These are phyloP conservation scores for Apiospora sp. DNA, from an alignment of 2,329 filamentous ascomycete species.

Conservation along the genomic window DNA sequence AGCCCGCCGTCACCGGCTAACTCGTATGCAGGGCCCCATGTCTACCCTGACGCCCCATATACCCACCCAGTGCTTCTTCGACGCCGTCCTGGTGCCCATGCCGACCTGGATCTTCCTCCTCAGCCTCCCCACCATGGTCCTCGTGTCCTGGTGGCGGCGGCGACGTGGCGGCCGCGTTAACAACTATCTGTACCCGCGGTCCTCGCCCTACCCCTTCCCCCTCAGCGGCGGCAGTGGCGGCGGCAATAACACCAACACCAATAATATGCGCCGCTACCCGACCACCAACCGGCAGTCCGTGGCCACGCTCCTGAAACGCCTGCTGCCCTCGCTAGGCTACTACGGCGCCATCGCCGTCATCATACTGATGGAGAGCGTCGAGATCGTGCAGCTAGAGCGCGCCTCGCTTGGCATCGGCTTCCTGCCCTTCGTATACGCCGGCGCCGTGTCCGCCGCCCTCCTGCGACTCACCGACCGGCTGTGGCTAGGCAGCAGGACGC, in stretches of 20 bases:
- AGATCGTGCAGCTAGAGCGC: constrained; percentile 33
- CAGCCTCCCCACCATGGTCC: constrained; percentile 30
- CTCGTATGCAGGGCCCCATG: constrained; percentile 24
- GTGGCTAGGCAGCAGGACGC: constrained; percentile 26
- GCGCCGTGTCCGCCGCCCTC: constrained; percentile 29
- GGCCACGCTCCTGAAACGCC: constrained; percentile 30
- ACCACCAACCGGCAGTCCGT: neutral
- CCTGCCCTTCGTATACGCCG: constrained; percentile 31
- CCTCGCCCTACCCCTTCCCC: constrained; percentile 9
- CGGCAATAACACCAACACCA: too few relatives aligned
- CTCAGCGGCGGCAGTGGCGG: neutral
- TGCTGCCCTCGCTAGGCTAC: constrained; percentile 32
- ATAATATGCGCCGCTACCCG: neutral
- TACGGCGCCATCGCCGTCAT: constrained; percentile 36
- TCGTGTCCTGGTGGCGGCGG: constrained; percentile 28
- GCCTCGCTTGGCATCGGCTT: constrained; percentile 26
- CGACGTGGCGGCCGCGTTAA: neutral
- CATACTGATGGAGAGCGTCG: constrained; percentile 37
- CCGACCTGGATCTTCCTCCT: constrained; percentile 35
- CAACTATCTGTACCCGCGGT: constrained; percentile 8
- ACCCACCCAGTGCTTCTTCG: constrained; percentile 41
- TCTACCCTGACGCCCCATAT: constrained; percentile 29
- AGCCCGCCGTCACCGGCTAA: too few relatives aligned
- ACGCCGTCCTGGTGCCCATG: constrained; percentile 35
- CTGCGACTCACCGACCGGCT: constrained; percentile 33